These are phyloP conservation scores for Amaranthus cruentus DNA, from an alignment of 148 eudicot genomes.

Conservation along the genomic window DNA sequence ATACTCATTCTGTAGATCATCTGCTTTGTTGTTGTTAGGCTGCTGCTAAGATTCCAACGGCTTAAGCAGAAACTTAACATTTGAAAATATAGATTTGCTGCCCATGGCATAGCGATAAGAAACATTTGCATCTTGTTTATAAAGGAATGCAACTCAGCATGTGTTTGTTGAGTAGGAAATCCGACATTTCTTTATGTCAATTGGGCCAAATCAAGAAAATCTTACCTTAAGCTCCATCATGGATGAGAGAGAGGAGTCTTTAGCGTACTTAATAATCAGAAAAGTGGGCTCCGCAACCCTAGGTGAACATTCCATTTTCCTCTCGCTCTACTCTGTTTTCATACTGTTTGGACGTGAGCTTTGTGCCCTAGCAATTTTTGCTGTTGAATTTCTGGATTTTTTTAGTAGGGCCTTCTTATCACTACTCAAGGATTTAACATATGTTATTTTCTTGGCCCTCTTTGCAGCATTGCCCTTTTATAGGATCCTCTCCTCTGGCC, in stretches of 20 bases:
- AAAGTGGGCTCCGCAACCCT: constrained; percentile 50
- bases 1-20: constrained; percentile 27
- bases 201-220: constrained; percentile 75
- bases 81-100: constrained; percentile 49
- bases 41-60: constrained; percentile 28
- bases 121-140: constrained; percentile 53
- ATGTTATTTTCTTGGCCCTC: constrained; percentile 41
- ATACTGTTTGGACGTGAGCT: constrained; percentile 25
- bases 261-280: constrained; percentile 72
- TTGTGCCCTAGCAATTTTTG: constrained; percentile 23
- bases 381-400: constrained; percentile 30
- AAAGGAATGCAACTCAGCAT: constrained; percentile 54
- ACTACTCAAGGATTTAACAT: constrained; percentile 33
- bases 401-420: constrained; percentile 47
- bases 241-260: constrained; percentile 62
- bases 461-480: constrained; percentile 49
- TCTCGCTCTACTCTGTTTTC: constrained; percentile 32
- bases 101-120: constrained; percentile 45
- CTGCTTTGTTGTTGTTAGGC: constrained; percentile 28
- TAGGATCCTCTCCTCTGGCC: constrained; percentile 39
- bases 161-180: constrained; percentile 59
- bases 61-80: constrained; percentile 43
- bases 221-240: constrained; percentile 66
- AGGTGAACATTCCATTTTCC: constrained; percentile 31
- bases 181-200: constrained; percentile 56